Conservation (phyloP, 179 eudicot genomes). For the Actinidia chinensis region DNA sequence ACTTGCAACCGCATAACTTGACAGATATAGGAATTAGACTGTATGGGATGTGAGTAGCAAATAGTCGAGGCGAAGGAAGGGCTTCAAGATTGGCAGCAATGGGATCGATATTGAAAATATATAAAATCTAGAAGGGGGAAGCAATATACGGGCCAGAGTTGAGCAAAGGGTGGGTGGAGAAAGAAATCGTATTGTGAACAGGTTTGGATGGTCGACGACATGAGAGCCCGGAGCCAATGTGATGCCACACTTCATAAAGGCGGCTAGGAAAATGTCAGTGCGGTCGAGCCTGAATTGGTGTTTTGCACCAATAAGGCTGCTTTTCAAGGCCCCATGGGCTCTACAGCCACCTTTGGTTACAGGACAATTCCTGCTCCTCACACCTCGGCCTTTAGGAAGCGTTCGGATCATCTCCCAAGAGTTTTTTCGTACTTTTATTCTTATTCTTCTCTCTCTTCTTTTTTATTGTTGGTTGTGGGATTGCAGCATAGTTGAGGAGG, state of each 20-base stretch:
- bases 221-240: conserved; percentile 48
- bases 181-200: background rate
- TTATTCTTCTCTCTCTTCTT: too few species aligned
- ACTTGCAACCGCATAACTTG: conserved; percentile 6
- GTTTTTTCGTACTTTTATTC: background rate
- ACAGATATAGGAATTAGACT: conserved; percentile 33
- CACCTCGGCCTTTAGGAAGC: conserved; percentile 38
- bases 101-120: conserved; percentile 19
- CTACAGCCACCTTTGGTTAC: conserved; percentile 41
- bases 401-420: background rate
- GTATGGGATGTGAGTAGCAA: conserved; percentile 48
- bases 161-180: conserved; percentile 39
- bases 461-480: background rate
- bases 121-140: conserved; percentile 43
- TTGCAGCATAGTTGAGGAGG: background rate
- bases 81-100: background rate
- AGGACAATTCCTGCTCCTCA: conserved; percentile 16
- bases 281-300: conserved; percentile 36
- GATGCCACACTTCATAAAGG: conserved; percentile 42
- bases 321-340: background rate
- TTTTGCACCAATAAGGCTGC: conserved; percentile 27
- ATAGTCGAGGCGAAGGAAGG: conserved; percentile 26
- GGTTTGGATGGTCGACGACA: conserved; percentile 29
- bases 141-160: conserved; percentile 35
- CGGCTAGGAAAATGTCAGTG: conserved; percentile 31